These are phyloP conservation scores for Colletotrichum falcatum DNA, from an alignment of 2,329 filamentous ascomycete species.

Conservation along the genomic window DNA sequence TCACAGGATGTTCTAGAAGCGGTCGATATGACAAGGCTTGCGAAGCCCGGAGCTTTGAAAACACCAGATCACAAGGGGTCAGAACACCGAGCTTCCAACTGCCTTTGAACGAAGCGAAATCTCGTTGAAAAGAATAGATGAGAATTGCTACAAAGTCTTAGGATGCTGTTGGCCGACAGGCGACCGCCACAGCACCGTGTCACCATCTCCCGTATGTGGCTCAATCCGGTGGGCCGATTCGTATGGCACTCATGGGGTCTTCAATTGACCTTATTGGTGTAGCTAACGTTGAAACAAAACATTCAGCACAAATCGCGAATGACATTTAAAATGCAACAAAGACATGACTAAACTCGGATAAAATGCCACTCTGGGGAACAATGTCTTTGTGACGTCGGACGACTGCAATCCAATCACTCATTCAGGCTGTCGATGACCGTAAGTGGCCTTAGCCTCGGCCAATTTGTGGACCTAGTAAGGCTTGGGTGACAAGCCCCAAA, in stretches of 20 bases:
- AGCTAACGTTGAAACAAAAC: too few relatives aligned
- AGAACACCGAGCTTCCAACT: neutral
- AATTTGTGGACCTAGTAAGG: neutral
- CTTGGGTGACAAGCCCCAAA: neutral
- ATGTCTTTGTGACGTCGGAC: neutral
- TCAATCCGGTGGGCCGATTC: neutral
- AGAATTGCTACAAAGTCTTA: neutral
- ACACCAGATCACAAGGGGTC: too few relatives aligned
- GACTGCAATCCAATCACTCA: neutral
- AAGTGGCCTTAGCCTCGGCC: neutral
- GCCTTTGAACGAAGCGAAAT: neutral
- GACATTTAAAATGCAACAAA: too few relatives aligned
- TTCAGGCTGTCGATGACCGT: neutral
- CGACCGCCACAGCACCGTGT: neutral
- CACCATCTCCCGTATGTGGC: neutral
- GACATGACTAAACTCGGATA: too few relatives aligned
- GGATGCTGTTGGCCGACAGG: neutral
- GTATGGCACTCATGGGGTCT: too few relatives aligned
- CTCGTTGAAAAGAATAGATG: neutral
- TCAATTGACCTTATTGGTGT: too few relatives aligned
- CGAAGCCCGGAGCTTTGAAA: too few relatives aligned
- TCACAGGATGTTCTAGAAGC: neutral
- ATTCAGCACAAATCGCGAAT: too few relatives aligned
- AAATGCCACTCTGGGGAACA: neutral
- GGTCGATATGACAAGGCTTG: neutral